Base-by-base conservation (phyloP, 495 filamentous ascomycete genomes). In the Penicillium desertorum region DNA sequence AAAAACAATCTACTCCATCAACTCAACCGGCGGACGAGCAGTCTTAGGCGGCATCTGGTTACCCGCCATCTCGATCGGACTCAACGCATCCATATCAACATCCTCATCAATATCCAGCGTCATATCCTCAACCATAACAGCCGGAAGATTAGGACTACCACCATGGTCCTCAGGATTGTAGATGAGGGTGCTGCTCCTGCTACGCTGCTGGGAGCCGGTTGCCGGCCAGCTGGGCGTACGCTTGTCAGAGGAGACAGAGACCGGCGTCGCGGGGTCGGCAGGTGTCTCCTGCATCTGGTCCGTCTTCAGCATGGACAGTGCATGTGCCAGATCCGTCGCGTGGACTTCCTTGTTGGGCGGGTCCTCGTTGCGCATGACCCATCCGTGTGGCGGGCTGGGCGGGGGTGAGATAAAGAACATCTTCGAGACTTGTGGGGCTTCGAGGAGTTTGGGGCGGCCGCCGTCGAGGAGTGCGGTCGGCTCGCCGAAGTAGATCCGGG, bases 351-450 rank as follows among this genome's bases (percentile, higher is more conserved):
- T 92, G 71, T 98, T 98, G 30, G 94, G 94, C 3, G 93, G 89
- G 23, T 88, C 92, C 75, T 98, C 94, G 46, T 90, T 77, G 64
- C 84, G 84, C 77, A 92, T 82, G 72, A 93, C 88, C 94, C 94
- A 98, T 37, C 92, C 94, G 67, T 91, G 88, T 3, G 94, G 94
- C 48, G 94, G 94, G 57, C 80, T 86, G 1, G 94, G 95, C 10
- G 94, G 94, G 34, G 94, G 94, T 55, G 85, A 90, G 76, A 98
- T 97, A 77, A 98, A 98, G 82, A 97, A 96, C 36, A 96, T 81
- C 76, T 96, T 97, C 62, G 89, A 85, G 43, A 86, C 77, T 60
- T 96, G 89, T 14, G 94, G 94, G 2, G 91, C 86, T 37, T 87
- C 80, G 6, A 98, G 82, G 58, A 93, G 88, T 22, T 70, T 69